These are phyloP conservation scores for Cajanus cajan DNA, from an alignment of 306 rosid species.

Conservation along the genomic window DNA sequence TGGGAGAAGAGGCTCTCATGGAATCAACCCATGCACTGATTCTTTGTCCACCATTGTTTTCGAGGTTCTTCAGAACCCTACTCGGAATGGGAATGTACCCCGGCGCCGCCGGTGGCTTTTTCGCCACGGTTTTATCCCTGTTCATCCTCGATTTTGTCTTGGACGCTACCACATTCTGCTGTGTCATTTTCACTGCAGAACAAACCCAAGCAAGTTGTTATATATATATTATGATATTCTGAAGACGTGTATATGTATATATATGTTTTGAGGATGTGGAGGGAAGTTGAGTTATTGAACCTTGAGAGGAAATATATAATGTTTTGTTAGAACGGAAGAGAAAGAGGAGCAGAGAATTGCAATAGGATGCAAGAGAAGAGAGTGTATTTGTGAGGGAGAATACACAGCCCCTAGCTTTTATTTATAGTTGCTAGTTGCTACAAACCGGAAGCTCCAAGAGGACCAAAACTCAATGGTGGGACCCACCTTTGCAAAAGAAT, in stretches of 20 bases:
- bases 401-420: conserved; percentile 2
- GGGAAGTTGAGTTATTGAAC: background rate
- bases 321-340: background rate
- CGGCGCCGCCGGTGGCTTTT: conserved; percentile 56
- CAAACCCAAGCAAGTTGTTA: background rate
- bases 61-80: conserved; percentile 59
- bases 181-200: conserved; percentile 61
- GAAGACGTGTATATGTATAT: too few species aligned
- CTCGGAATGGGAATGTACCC: conserved; percentile 68
- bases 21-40: conserved; percentile 81
- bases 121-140: conserved; percentile 37
- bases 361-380: background rate
- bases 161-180: conserved; percentile 63
- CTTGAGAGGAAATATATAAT: background rate
- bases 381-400: conserved; percentile 41
- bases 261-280: background rate
- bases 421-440: conserved; percentile 65
- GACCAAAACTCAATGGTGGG: conserved; percentile 36
- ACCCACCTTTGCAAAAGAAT: conserved; percentile 22
- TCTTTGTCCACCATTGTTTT: conserved; percentile 68
- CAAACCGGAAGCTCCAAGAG: conserved; percentile 8
- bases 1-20: conserved; percentile 91
- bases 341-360: background rate
- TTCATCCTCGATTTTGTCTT: conserved; percentile 44
- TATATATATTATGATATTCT: background rate